Conservation (phyloP, 108 stramenopile species). For the Cyclostephanos tholiformis region DNA sequence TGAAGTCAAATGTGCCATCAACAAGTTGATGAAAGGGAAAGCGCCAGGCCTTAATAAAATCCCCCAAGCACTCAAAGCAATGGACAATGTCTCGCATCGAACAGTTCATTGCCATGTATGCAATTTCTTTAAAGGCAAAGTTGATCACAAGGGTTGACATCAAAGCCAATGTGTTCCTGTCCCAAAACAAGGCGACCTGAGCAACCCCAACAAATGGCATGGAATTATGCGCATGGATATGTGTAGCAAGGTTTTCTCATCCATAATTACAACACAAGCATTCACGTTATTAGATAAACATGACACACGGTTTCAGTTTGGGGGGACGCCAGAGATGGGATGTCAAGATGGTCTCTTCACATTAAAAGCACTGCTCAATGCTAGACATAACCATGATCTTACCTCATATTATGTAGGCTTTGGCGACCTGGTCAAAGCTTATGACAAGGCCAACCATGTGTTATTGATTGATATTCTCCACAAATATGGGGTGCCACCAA, state of each 20-base stretch:
- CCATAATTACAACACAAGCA: not conserved
- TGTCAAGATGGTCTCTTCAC: constrained; percentile 15
- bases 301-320: constrained; percentile 17
- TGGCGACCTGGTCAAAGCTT: constrained; percentile 29
- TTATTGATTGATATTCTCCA: not conserved
- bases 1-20: not conserved
- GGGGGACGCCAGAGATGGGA: constrained; percentile 6
- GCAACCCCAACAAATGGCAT: constrained; percentile 12
- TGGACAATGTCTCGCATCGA: not conserved
- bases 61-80: constrained; percentile 15
- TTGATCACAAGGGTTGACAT: constrained; percentile 15
- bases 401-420: constrained; percentile 5
- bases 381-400: too few species aligned
- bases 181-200: not conserved
- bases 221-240: not conserved
- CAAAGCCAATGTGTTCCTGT: not conserved
- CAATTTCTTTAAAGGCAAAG: constrained; percentile 3
- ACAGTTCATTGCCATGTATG: not conserved
- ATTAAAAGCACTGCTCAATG: constrained; percentile 22
- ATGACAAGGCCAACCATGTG: constrained; percentile 24
- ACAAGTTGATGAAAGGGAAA: constrained; percentile 10
- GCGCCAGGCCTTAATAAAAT: constrained; percentile 9
- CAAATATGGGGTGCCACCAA: too few species aligned
- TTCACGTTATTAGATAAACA: not conserved
- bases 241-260: constrained; percentile 6